These are phyloP conservation scores for Aureoboletus auriporus DNA, from an alignment of 768 basidiomycete species.

Conservation along the genomic window DNA sequence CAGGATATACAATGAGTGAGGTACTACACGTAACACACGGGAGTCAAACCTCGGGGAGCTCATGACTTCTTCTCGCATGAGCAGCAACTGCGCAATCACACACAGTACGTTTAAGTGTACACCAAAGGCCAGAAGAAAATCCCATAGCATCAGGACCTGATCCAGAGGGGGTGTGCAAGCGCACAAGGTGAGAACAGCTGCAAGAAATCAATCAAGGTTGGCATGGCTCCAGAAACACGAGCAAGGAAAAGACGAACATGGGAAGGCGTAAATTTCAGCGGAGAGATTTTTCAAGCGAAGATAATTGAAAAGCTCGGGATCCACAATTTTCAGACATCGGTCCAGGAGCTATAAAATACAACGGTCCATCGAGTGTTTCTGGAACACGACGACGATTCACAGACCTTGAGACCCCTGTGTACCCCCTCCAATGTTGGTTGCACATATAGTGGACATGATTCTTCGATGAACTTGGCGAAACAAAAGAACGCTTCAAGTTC, in stretches of 20 bases:
- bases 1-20: slow-evolving; percentile 1
- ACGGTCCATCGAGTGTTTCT: not conserved
- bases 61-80: slow-evolving; percentile 91
- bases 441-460: slow-evolving; percentile 92
- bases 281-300: slow-evolving; percentile 87
- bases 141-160: slow-evolving; percentile 94
- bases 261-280: slow-evolving; percentile 97
- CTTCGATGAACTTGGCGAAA: slow-evolving; percentile 95
- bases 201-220: slow-evolving; percentile 1
- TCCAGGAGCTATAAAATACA: slow-evolving; percentile 69
- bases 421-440: slow-evolving; percentile 96
- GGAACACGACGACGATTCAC: slow-evolving; percentile 15
- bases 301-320: slow-evolving; percentile 78
- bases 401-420: slow-evolving; percentile 87
- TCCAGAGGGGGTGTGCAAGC: slow-evolving; percentile 96
- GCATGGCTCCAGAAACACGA: not conserved
- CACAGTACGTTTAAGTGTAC: slow-evolving; percentile 96
- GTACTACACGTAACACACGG: not conserved
- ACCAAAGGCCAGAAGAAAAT: slow-evolving; percentile 94
- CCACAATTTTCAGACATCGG: slow-evolving; percentile 86
- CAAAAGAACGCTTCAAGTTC: slow-evolving; percentile 98
- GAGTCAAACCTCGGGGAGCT: slow-evolving; percentile 67
- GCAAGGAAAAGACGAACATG: slow-evolving; percentile 55
- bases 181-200: slow-evolving; percentile 91
- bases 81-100: slow-evolving; percentile 90